phyloP scores from a whole-genome alignment of 2,329 filamentous ascomycete species.

The Colletotrichum camelliae region DNA sequence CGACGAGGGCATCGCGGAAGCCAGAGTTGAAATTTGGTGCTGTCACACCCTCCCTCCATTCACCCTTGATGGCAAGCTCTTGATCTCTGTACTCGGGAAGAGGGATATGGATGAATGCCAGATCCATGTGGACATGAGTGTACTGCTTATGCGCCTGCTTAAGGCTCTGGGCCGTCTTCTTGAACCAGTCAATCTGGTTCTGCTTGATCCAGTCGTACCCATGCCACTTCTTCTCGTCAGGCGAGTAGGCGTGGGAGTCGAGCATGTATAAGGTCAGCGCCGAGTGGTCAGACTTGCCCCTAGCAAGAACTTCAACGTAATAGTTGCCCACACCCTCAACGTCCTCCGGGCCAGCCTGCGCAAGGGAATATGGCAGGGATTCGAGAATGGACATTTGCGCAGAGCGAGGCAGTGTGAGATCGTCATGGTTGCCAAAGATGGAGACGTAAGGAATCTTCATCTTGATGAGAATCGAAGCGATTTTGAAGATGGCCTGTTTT shows the following conservation, averaged over 20 bases:
- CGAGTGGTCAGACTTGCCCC: conserved; percentile 80
- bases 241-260: conserved; percentile 91
- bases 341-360: conserved; percentile 79
- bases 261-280: conserved; percentile 94
- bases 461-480: conserved; percentile 81
- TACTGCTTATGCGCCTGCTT: conserved; percentile 84
- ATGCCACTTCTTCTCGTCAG: conserved; percentile 84
- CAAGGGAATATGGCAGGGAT: conserved; percentile 86
- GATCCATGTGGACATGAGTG: conserved; percentile 90
- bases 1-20: conserved; percentile 89
- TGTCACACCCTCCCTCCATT: conserved; percentile 83
- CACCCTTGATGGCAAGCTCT: conserved; percentile 67
- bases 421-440: conserved; percentile 98
- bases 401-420: conserved; percentile 76
- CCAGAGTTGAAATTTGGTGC: conserved; percentile 89
- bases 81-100: conserved; percentile 82
- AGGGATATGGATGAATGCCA: conserved; percentile 97
- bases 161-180: conserved; percentile 73
- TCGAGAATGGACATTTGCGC: conserved; percentile 87
- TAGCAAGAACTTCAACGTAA: conserved; percentile 85
- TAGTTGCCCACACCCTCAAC: conserved; percentile 96
- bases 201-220: conserved; percentile 98
- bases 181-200: conserved; percentile 95
- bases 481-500: conserved; percentile 85
- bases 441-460: conserved; percentile 90